These are phyloP conservation scores for Trichoderma cornu-damae DNA, from an alignment of 2,329 filamentous ascomycete species.

Conservation along the genomic window DNA sequence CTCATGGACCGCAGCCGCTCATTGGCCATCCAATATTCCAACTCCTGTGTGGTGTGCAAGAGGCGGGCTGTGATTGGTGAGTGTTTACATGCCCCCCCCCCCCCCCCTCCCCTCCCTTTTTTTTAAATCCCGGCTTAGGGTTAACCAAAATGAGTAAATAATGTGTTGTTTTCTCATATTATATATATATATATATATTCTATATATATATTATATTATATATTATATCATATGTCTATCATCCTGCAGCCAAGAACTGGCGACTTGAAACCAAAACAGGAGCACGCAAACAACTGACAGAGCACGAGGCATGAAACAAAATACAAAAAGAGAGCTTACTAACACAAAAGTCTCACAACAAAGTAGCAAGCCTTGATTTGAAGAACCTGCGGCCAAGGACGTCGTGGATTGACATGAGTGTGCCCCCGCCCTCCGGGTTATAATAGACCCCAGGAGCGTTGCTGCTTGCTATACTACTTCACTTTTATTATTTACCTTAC, in stretches of 20 bases:
- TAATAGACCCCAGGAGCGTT: background rate
- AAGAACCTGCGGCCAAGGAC: background rate
- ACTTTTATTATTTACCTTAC: background rate
- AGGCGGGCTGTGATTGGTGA: background rate
- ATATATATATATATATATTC: too few relatives aligned
- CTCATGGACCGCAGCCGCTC: background rate
- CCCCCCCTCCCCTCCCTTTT: too few relatives aligned
- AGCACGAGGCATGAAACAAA: background rate
- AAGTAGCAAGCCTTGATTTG: background rate
- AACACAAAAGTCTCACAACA: background rate
- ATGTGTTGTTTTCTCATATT: background rate
- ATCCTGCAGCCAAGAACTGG: background rate
- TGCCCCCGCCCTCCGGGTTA: background rate
- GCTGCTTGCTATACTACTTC: background rate
- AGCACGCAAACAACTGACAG: background rate
- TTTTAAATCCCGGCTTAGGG: background rate
- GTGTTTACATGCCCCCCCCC: background rate
- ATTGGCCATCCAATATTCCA: background rate
- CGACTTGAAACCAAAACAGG: background rate
- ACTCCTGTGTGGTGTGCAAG: background rate
- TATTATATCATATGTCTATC: too few relatives aligned
- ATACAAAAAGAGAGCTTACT: background rate
- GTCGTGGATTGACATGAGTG: constrained; percentile 1
- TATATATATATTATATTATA: too few relatives aligned
- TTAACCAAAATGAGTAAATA: background rate